Conservation (phyloP, 106 monocot species). For the Phalaenopsis equestris region DNA sequence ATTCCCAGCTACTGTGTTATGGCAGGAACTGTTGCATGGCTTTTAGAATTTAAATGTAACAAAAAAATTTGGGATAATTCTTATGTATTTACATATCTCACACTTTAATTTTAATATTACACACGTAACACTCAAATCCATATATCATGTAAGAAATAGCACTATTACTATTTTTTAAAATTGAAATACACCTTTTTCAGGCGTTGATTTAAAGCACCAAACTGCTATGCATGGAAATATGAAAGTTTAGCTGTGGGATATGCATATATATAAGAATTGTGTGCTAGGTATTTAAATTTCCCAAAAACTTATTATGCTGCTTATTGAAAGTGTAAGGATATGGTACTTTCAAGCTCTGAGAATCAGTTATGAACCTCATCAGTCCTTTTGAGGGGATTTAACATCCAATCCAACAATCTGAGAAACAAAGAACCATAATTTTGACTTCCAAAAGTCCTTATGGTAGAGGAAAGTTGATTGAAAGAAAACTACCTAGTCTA, state of each 20-base stretch:
- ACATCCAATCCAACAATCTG: neutral
- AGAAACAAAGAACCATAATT: neutral
- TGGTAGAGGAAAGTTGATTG: neutral
- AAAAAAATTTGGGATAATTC: too few species aligned
- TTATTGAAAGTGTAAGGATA: slow-evolving; percentile 3
- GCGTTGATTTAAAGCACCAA: too few species aligned
- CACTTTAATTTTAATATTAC: too few species aligned
- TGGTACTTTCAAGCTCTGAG: neutral
- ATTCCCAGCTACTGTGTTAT: neutral
- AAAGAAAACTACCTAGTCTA: neutral
- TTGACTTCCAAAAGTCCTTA: neutral
- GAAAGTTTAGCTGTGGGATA: too few species aligned
- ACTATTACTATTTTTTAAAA: too few species aligned
- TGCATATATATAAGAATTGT: too few species aligned
- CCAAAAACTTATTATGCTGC: neutral
- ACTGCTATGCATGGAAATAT: too few species aligned
- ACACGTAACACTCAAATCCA: neutral
- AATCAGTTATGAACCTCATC: neutral
- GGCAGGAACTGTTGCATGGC: neutral
- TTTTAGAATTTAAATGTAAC: too few species aligned
- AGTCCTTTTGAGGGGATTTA: neutral
- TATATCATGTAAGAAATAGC: too few species aligned
- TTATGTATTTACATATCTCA: too few species aligned
- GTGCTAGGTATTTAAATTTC: neutral
- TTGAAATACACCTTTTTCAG: too few species aligned